Conservation (phyloP, 768 basidiomycete genomes). For the Trametes sanguinea region DNA sequence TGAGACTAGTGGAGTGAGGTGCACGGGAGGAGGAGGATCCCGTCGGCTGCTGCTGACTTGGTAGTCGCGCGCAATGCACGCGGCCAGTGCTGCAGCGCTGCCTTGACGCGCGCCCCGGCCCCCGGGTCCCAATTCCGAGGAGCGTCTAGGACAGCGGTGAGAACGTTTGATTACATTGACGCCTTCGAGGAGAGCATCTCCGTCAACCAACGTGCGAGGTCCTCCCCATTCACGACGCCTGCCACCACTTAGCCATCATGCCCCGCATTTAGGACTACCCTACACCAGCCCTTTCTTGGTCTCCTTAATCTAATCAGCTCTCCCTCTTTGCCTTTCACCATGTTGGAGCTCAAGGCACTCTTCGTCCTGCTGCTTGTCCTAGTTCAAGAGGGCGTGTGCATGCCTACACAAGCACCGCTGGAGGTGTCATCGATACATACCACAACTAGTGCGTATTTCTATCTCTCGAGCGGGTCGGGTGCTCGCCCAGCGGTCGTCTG, state of each 20-base stretch:
- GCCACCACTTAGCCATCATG: slow-evolving; percentile 8
- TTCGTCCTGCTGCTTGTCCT: slow-evolving; percentile 30
- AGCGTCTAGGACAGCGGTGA: too few relatives aligned
- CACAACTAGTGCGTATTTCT: slow-evolving; percentile 26
- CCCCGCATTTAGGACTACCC: slow-evolving; percentile 13
- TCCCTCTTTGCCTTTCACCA: slow-evolving; percentile 11
- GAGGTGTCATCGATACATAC: slow-evolving; percentile 36
- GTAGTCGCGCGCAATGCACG: too few relatives aligned
- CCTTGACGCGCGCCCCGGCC: too few relatives aligned
- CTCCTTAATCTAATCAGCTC: neutral
- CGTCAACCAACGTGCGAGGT: slow-evolving; percentile 25
- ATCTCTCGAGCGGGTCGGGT: slow-evolving; percentile 3
- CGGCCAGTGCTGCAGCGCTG: too few relatives aligned
- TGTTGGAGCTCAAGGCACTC: slow-evolving; percentile 26
- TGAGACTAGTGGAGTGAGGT: too few relatives aligned
- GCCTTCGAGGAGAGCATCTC: neutral
- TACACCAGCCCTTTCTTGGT: slow-evolving; percentile 11
- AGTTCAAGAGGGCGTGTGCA: slow-evolving; percentile 32
- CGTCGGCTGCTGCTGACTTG: too few relatives aligned
- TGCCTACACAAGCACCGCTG: slow-evolving; percentile 45
- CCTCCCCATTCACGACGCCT: neutral
- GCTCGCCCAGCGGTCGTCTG: slow-evolving; percentile 16
- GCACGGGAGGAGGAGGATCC: too few relatives aligned
- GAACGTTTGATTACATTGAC: neutral
- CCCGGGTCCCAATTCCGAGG: too few relatives aligned